These are phyloP conservation scores for Penicillium cinerascens DNA, from an alignment of 495 filamentous ascomycete species.

Conservation along the genomic window DNA sequence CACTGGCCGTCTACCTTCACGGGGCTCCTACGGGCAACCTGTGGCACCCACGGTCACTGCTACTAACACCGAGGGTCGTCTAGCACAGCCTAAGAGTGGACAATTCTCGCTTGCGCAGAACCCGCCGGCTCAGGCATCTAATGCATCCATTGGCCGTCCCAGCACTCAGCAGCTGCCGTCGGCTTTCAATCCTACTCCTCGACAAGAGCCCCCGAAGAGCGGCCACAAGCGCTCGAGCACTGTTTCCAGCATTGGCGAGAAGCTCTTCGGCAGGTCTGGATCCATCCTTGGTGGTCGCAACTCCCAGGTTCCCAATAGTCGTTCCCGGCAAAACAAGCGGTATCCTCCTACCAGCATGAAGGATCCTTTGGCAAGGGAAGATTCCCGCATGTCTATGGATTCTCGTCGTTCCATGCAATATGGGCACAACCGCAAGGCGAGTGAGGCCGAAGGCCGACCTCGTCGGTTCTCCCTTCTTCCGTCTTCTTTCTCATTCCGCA, in stretches of 20 bases:
- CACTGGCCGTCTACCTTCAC: slow-evolving; percentile 63
- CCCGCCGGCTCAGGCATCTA: slow-evolving; percentile 25
- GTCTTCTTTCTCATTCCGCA: slow-evolving; percentile 63
- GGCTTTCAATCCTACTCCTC: slow-evolving; percentile 43
- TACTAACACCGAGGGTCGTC: slow-evolving; percentile 86
- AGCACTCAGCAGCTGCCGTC: slow-evolving; percentile 51
- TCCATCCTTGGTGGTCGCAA: slow-evolving; percentile 67
- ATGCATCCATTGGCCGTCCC: slow-evolving; percentile 53
- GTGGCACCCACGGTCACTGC: slow-evolving; percentile 81
- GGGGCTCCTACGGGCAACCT: slow-evolving; percentile 86
- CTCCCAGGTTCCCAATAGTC: slow-evolving; percentile 35
- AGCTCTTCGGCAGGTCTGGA: slow-evolving; percentile 73
- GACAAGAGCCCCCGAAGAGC: slow-evolving; percentile 54
- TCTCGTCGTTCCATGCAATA: slow-evolving; percentile 76
- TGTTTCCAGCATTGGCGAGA: slow-evolving; percentile 73
- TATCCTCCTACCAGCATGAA: slow-evolving; percentile 82
- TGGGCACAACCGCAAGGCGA: slow-evolving; percentile 72
- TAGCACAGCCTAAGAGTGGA: slow-evolving; percentile 78
- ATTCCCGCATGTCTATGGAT: slow-evolving; percentile 72
- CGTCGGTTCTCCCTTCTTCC: slow-evolving; percentile 78
- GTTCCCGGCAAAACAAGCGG: slow-evolving; percentile 38
- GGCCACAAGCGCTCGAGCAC: slow-evolving; percentile 87
- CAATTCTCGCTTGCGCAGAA: slow-evolving; percentile 68
- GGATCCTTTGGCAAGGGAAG: slow-evolving; percentile 50
- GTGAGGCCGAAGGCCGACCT: slow-evolving; percentile 73